Evolutionary conservation across 257 asterid genomes (phyloP), one percentile per base, ranked within the genome.

Genomic region (Solanum arcanum): DNA sequence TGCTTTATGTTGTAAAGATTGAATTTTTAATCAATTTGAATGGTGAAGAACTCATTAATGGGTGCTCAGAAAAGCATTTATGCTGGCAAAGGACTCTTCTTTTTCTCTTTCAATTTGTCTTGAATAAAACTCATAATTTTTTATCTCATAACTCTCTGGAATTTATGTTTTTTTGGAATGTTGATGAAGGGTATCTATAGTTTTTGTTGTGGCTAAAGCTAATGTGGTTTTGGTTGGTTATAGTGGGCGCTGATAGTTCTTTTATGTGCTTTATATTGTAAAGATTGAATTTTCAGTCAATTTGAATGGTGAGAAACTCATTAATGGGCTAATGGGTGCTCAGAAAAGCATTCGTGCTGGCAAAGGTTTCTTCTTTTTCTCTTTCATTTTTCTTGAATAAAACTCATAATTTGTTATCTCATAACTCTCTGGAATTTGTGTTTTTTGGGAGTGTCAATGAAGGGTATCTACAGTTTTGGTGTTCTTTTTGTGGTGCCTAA

Each of bases 261-360:
- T 84, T 87, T 27, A 86, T 47, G 52, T 49, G 46, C 5, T 52
- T 81, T 21, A 27, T 42, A 6, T 41, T 72, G 9, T 83, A 37
- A 74, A 59, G 49, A 73, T 31, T 82, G 35, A 20, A 42, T 44
- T 83, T 62, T 90, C 3, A 76, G 25, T 76, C 29, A 41, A 29
- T 75, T 87, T 86, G 88, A 86, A 91, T 90, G 91, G 87, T 86
- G 60, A 87, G 78, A 23, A 62, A 81, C 68, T 85, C 87, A 92
- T 91, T 92, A 60, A 91, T 91, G 93, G 64, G 13, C 25, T 91
- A 92, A 95, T 97, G 98, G 99, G 98, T 88, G 99, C 98, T 93
- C 98, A 94, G 93, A 94, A 93, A 90, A 97, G 99, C 94, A 92
- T 92, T 93, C 95, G 92, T 80, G 97, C 97, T 76, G 99, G 99